Evolutionary conservation across 2,329 filamentous ascomycete species (phyloP), one percentile per base, ranked within the genome.

Genomic region (Pseudogymnoascus sp.): DNA sequence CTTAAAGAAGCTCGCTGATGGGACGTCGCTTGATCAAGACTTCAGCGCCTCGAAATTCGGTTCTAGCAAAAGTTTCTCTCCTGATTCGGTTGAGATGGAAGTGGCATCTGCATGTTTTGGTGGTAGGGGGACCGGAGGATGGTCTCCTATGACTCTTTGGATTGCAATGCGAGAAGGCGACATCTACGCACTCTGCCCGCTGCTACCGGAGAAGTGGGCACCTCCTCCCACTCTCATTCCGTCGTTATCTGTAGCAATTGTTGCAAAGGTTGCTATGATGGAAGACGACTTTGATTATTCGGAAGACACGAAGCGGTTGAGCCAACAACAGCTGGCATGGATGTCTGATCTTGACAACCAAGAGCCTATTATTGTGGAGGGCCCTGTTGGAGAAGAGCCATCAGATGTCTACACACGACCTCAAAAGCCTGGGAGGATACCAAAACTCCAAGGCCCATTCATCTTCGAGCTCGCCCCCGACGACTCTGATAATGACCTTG

Each of bases 101-200:
- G 91, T 96, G 21, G 91, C 92, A 3, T 88, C 92, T 1, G 92
- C 92, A 60, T 90, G 87, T 72, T 99, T 99, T 76, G 79, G 82
- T 37, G 78, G 78, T 11, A 80, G 81, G 66, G 80, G 79, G 37
- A 83, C 83, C 6, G 93, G 92, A 12, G 92, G 92, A 61, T 99
- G 94, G 94, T 90, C 92, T 6, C 86, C 92, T 8, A 97, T 97
- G 90, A 97, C 94, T 0, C 80, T 99, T 10, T 99, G 93, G 91
- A 79, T 97, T 60, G 92, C 92, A n/a, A 99, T 97, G 89, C 85
- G 86, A 38, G 89, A 91, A 64, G 94, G 94, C 3, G 92, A 97
- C 71, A 83, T 97, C 5, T 99, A 99, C 71, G 92, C 93, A 1
- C 78, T 99, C 7, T 97, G 92, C 72, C 94, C 94, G 1, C 80